Percentiles rank a stretch among this genome's conserved stretches.
Conservation (phyloP, 208 protist genomes). For the Strigomonas culicis region DNA sequence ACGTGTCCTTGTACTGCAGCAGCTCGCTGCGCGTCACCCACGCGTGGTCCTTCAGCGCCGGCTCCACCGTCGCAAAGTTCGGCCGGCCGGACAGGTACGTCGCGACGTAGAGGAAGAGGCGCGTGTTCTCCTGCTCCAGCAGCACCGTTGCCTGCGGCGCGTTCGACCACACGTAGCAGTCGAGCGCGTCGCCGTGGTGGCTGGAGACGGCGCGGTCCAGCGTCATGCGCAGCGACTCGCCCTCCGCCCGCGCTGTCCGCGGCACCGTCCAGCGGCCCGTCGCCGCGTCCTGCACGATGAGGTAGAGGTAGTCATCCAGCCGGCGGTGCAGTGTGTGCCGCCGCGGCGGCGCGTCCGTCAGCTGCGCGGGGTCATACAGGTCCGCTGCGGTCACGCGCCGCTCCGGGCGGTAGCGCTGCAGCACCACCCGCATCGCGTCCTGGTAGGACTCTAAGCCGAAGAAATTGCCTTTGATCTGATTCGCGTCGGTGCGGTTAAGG, state of each 20-base stretch:
- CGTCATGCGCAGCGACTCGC: conserved; percentile 75
- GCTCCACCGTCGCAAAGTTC: conserved; percentile 54
- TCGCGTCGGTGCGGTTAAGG: conserved; percentile 55
- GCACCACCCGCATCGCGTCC: conserved; percentile 71
- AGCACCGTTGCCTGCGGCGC: conserved; percentile 67
- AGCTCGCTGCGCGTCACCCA: conserved; percentile 77
- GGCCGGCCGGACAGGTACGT: conserved; percentile 72
- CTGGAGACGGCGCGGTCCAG: conserved; percentile 47
- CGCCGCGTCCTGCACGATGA: conserved; percentile 53
- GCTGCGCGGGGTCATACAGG: conserved; percentile 28
- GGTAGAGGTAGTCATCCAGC: conserved; percentile 79
- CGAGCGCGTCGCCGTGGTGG: conserved; percentile 53
- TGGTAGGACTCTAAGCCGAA: conserved; percentile 80
- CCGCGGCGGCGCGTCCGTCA: conserved; percentile 28
- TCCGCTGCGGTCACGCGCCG: conserved; percentile 47
- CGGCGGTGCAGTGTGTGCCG: conserved; percentile 71
- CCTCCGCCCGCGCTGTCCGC: conserved; percentile 21
- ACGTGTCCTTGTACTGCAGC: conserved; percentile 55
- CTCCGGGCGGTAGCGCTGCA: conserved; percentile 74
- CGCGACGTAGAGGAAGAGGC: conserved; percentile 65
- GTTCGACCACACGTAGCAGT: conserved; percentile 79
- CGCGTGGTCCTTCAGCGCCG: conserved; percentile 57
- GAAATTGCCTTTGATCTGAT: conserved; percentile 70
- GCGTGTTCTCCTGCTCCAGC: conserved; percentile 26
- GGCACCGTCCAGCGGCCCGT: conserved; percentile 74